A percentile compares a stretch with the other conserved stretches of the same genome.
Evolutionary conservation across 768 basidiomycete species (phyloP).

Genomic region (Boletus reticuloceps): DNA sequence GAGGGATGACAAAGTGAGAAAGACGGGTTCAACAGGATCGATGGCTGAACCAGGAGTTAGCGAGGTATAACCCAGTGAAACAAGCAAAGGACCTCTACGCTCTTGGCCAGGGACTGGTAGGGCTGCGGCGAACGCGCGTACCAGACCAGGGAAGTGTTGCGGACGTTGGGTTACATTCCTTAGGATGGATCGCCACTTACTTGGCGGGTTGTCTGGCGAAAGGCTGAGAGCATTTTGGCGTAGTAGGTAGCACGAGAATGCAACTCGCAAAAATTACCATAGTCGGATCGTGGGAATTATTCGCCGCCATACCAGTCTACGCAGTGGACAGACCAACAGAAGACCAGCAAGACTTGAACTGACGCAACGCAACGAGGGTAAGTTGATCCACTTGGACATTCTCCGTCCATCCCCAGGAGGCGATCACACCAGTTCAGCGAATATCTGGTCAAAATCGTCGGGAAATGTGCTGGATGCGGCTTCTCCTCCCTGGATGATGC

Average conservation of each 20-base stretch:
- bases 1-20: slow-evolving; percentile 60
- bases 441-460: slow-evolving; percentile 20
- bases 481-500: slow-evolving; percentile 34
- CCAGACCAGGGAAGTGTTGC: not conserved
- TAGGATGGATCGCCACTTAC: not conserved
- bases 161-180: not conserved
- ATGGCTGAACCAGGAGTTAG: slow-evolving; percentile 30
- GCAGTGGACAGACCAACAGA: not conserved
- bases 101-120: not conserved
- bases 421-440: not conserved
- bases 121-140: slow-evolving; percentile 10
- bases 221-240: slow-evolving; percentile 16
- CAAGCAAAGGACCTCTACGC: slow-evolving; percentile 16
- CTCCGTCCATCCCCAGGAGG: not conserved
- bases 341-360: slow-evolving; percentile 25
- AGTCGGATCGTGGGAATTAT: slow-evolving; percentile 26
- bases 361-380: slow-evolving; percentile 36
- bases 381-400: slow-evolving; percentile 25
- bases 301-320: not conserved
- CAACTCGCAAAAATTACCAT: slow-evolving; percentile 9
- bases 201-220: slow-evolving; percentile 14
- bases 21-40: slow-evolving; percentile 47
- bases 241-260: not conserved
- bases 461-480: slow-evolving; percentile 40
- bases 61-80: slow-evolving; percentile 1